A percentile compares a stretch with the other conserved stretches of the same genome.
phyloP scores from a whole-genome alignment of 116 monocot genomes.

The Iris pallida region DNA sequence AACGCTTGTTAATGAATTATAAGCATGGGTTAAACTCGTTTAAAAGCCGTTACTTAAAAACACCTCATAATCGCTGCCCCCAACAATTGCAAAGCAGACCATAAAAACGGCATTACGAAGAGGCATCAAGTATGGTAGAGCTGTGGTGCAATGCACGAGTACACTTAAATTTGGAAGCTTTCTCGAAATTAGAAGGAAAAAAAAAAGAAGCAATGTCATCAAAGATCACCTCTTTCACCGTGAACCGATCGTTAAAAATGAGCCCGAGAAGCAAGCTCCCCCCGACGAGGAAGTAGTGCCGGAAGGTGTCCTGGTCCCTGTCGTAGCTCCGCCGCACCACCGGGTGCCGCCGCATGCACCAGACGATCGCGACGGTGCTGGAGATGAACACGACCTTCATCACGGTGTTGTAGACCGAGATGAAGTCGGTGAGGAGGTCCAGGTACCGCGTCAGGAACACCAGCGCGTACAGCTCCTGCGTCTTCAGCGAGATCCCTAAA shows the following conservation, averaged over 20 bases:
- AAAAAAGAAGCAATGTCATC: not conserved
- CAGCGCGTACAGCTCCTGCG: constrained; percentile 72
- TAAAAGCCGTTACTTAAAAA: too few species aligned
- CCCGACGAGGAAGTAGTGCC: constrained; percentile 43
- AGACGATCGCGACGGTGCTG: constrained; percentile 57
- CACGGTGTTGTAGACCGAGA: constrained; percentile 61
- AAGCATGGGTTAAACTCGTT: too few species aligned
- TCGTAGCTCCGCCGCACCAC: constrained; percentile 51
- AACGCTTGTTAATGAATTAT: too few species aligned
- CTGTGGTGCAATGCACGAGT: too few species aligned
- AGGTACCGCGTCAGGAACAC: constrained; percentile 65
- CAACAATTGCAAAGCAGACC: too few species aligned
- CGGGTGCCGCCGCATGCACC: constrained; percentile 62
- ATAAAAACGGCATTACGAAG: too few species aligned
- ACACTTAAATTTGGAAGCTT: too few species aligned
- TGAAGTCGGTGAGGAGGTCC: constrained; percentile 50
- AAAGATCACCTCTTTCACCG: constrained; percentile 43
- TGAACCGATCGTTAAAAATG: constrained; percentile 41
- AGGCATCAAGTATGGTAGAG: too few species aligned
- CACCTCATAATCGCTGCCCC: too few species aligned
- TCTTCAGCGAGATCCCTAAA: constrained; percentile 72
- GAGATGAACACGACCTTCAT: constrained; percentile 72
- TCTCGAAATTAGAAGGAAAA: not conserved
- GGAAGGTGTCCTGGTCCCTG: constrained; percentile 56
- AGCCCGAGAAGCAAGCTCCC: constrained; percentile 34